These are phyloP conservation scores for Phyllosticta paracitricarpa DNA, from an alignment of 2,329 filamentous ascomycete species.

Conservation along the genomic window DNA sequence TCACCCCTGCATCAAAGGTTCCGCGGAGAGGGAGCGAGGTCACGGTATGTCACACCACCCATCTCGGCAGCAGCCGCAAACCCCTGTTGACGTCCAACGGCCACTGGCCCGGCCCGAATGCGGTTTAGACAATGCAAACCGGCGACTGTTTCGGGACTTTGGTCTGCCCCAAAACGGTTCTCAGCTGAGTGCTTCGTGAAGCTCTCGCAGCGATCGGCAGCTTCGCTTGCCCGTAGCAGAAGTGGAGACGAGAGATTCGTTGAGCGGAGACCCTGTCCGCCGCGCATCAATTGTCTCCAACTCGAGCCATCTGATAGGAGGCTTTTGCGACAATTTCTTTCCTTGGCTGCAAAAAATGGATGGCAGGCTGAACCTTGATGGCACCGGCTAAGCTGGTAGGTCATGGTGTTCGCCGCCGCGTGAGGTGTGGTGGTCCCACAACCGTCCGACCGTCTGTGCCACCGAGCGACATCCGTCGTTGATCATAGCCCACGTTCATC, in stretches of 20 bases:
- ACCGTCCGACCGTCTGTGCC: not conserved
- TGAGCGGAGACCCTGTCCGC: not conserved
- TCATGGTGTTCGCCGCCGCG: not conserved
- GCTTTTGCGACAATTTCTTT: not conserved
- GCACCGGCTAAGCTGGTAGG: not conserved
- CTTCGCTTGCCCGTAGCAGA: not conserved
- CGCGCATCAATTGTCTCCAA: not conserved
- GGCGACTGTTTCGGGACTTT: not conserved
- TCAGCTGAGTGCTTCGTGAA: not conserved
- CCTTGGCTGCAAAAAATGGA: not conserved
- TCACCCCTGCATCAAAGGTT: not conserved
- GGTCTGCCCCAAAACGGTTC: not conserved
- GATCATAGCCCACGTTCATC: not conserved
- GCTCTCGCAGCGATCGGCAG: not conserved
- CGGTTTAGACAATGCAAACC: not conserved
- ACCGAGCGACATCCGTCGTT: not conserved
- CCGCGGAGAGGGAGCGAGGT: not conserved
- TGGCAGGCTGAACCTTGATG: not conserved
- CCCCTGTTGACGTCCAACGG: not conserved
- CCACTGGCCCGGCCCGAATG: not conserved
- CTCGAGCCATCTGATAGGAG: not conserved
- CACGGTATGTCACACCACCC: not conserved
- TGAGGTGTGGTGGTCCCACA: not conserved
- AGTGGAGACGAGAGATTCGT: not conserved
- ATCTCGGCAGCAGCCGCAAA: not conserved